These are phyloP conservation scores for Aspergillus persii DNA, from an alignment of 2,329 filamentous ascomycete species.

Conservation along the genomic window DNA sequence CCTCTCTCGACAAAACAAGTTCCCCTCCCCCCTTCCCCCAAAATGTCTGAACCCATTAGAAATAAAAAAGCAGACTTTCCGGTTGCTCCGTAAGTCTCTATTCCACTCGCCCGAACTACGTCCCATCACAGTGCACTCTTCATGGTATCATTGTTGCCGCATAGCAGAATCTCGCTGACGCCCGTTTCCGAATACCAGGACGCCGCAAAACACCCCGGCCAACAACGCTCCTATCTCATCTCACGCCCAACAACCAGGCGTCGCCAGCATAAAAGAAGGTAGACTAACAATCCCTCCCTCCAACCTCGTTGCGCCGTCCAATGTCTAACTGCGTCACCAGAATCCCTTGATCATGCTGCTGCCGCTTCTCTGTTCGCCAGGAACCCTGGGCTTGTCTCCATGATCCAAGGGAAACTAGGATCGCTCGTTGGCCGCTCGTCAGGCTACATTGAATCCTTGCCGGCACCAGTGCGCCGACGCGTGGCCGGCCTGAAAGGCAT, in stretches of 20 bases:
- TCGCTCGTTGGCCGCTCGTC: constrained; percentile 92
- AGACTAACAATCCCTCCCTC: constrained; percentile 35
- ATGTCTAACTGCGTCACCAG: constrained; percentile 48
- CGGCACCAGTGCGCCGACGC: constrained; percentile 81
- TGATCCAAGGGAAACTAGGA: constrained; percentile 97
- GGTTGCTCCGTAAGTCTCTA: constrained; percentile 60
- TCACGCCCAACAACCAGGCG: constrained; percentile 90
- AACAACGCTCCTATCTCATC: constrained; percentile 96
- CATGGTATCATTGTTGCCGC: neutral
- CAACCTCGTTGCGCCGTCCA: constrained; percentile 5
- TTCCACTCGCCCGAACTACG: neutral
- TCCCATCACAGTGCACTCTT: neutral
- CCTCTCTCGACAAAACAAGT: constrained; percentile 8
- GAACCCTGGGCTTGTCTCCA: constrained; percentile 89
- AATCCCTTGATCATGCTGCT: constrained; percentile 82
- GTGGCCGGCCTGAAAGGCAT: constrained; percentile 95
- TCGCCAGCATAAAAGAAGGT: constrained; percentile 98
- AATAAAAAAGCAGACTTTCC: constrained; percentile 63
- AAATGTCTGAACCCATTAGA: constrained; percentile 67
- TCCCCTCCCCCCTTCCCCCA: constrained; percentile 8
- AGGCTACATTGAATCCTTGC: constrained; percentile 96
- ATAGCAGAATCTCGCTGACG: constrained; percentile 18
- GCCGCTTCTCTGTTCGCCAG: constrained; percentile 92
- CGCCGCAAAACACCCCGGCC: constrained; percentile 95
- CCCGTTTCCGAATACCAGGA: constrained; percentile 58